Conservation (phyloP, 305 asterid species). For the Solanum chacoense region DNA sequence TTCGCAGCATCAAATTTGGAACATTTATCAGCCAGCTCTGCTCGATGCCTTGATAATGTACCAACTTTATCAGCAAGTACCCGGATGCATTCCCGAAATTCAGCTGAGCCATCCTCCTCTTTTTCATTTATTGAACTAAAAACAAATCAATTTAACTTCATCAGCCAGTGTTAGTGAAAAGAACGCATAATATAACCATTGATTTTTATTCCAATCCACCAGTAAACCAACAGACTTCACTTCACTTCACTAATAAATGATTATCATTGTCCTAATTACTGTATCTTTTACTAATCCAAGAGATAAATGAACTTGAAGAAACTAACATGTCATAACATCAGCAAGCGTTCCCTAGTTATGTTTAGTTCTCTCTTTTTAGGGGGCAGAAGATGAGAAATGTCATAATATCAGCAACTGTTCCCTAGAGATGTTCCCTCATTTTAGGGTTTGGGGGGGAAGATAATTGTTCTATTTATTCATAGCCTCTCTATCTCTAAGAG, state of each 20-base stretch:
- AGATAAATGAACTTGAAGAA: background rate
- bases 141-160: constrained; percentile 10
- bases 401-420: background rate
- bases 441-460: background rate
- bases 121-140: constrained; percentile 53
- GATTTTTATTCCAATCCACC: background rate
- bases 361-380: background rate
- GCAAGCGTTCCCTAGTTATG: background rate
- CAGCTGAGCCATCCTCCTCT: constrained; percentile 61
- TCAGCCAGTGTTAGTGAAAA: background rate
- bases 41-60: constrained; percentile 50
- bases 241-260: background rate
- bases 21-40: constrained; percentile 59
- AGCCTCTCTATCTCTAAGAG: background rate
- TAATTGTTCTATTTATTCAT: background rate
- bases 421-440: background rate
- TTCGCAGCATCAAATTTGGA: constrained; percentile 60
- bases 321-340: background rate
- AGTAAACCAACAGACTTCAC: background rate
- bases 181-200: constrained; percentile 4
- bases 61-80: constrained; percentile 81
- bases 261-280: background rate
- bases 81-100: constrained; percentile 69
- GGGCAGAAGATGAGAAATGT: background rate
- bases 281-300: background rate